Evolutionary conservation across 2,329 filamentous ascomycete genomes (phyloP).

Genomic region (Calycina marina): DNA sequence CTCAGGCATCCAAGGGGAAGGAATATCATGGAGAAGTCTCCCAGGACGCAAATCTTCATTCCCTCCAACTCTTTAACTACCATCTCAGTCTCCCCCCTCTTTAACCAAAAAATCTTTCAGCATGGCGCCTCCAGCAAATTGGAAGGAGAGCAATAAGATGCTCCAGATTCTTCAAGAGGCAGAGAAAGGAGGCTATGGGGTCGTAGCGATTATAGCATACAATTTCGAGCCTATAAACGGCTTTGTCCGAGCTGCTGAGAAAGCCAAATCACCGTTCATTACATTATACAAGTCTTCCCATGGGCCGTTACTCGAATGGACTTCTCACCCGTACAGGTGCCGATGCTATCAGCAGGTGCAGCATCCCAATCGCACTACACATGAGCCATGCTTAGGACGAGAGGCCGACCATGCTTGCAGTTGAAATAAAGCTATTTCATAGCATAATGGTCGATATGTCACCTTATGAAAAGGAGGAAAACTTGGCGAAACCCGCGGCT

Average conservation of each 20-base stretch:
- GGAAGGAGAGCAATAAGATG: slow-evolving; percentile 2
- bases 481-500: slow-evolving; percentile 48
- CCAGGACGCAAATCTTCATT: too few relatives aligned
- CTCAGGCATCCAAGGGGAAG: too few relatives aligned
- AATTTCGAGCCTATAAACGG: slow-evolving; percentile 57
- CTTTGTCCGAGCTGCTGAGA: slow-evolving; percentile 50
- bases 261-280: slow-evolving; percentile 47
- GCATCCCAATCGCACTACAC: slow-evolving; percentile 46
- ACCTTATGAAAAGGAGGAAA: slow-evolving; percentile 57
- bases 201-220: slow-evolving; percentile 33
- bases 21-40: too few relatives aligned
- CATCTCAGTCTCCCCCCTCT: too few relatives aligned
- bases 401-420: slow-evolving; percentile 40
- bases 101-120: neutral
- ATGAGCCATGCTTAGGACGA: slow-evolving; percentile 52
- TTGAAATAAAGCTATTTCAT: slow-evolving; percentile 43
- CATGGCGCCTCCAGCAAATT: slow-evolving; percentile 2
- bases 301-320: slow-evolving; percentile 47
- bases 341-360: slow-evolving; percentile 36
- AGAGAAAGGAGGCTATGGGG: slow-evolving; percentile 29
- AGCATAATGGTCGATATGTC: slow-evolving; percentile 68
- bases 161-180: slow-evolving; percentile 1
- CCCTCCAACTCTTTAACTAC: too few relatives aligned
- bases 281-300: slow-evolving; percentile 57
- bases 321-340: slow-evolving; percentile 40